These are phyloP conservation scores for Coemansia sp. DNA, from an alignment of 371 early-diverging fungal species.

Conservation along the genomic window DNA sequence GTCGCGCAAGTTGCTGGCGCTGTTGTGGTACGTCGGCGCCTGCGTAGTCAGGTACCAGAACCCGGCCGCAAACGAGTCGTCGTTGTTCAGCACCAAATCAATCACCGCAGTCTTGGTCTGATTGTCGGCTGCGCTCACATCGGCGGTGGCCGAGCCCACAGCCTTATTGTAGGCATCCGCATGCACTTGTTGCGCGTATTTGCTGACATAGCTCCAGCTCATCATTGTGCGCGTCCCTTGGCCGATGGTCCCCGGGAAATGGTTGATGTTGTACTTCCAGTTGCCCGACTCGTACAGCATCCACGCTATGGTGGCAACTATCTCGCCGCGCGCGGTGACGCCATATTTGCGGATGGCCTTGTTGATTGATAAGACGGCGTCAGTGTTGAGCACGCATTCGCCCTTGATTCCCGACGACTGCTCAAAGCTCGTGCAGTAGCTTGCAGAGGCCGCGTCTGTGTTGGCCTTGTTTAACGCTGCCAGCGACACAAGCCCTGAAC, in stretches of 20 bases:
- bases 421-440: constrained; percentile 7
- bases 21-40: constrained; percentile 15
- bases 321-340: constrained; percentile 23
- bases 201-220: constrained; percentile 14
- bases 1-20: constrained; percentile 14
- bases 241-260: constrained; percentile 27
- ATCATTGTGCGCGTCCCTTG: constrained; percentile 31
- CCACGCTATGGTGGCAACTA: constrained; percentile 33
- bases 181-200: constrained; percentile 9
- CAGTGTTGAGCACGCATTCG: constrained; percentile 23
- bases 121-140: constrained; percentile 2
- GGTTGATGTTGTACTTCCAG: constrained; percentile 42
- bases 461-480: constrained; percentile 12
- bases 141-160: constrained; percentile 1
- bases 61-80: constrained; percentile 27
- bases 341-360: constrained; percentile 16
- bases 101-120: constrained; percentile 10
- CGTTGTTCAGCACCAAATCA: constrained; percentile 17
- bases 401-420: background rate
- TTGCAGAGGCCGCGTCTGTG: constrained; percentile 5
- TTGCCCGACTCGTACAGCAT: constrained; percentile 30
- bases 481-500: constrained; percentile 4
- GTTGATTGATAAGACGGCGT: constrained; percentile 18
- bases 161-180: constrained; percentile 10
- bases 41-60: constrained; percentile 29